Base-by-base conservation (phyloP, 2,329 filamentous ascomycete genomes). In the Trichophyton rubrum region DNA sequence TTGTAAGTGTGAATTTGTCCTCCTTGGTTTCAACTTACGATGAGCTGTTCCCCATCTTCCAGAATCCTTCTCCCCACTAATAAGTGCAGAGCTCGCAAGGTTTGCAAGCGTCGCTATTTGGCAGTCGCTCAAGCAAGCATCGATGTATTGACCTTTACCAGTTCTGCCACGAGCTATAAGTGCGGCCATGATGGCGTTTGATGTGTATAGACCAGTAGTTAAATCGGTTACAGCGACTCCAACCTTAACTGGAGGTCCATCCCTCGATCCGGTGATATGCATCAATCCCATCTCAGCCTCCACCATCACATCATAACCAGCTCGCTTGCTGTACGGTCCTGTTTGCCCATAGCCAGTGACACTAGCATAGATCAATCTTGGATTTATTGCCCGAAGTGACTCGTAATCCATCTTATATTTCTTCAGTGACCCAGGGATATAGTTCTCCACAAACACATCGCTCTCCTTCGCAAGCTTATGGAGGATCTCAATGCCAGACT, bases 231-330 rank as follows among this genome's bases (percentile, higher is more conserved):
- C 93, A 1, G 93, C 93, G 2, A 99, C 93, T 17, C 93, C 93
- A 1, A 99, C 93, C 75, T 99, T 99, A 43, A 96, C 93, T 0
- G 93, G 93, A 1, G 90, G 87, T 0, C 92, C 90, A 68, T 95
- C 88, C 60, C 91, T 82, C 63, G 83, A 82, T 35, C 93, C 93
- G 0, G 93, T 99, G 67, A 99, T 97, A 75, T 99, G 93, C 93
- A 99, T 99, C 61, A 99, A 77, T 0, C 93, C 93, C 76, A 99
- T 91, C 72, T 97, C 93, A 62, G 93, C 93, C 77, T 99, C 93
- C 9, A 99, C 92, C 92, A 99, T 99, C 66, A 99, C 93, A 74
- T 99, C 93, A 79, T 99, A 99, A 3, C 93, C 93, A 2, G 93
- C 90, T 13, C 93, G 82, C 64, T 85, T 83, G 4, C 86, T 84